These are phyloP conservation scores for Kodamaea nitidulidarum DNA, from an alignment of 805 yeast genomes.

Conservation along the genomic window DNA sequence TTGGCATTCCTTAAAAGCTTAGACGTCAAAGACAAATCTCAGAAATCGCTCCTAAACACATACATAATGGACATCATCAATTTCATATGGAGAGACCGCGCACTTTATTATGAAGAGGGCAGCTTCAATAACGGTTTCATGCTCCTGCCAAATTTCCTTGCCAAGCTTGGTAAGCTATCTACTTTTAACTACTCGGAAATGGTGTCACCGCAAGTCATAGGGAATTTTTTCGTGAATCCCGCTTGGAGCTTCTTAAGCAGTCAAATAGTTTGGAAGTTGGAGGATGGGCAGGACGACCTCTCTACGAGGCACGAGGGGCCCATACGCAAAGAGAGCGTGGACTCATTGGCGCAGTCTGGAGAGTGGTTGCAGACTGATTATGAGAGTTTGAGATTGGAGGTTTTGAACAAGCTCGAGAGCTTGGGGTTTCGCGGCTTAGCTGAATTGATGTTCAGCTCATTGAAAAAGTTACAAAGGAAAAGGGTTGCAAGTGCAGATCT, in stretches of 20 bases:
- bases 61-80: constrained; percentile 56
- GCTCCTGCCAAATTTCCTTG: constrained; percentile 30
- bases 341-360: constrained; percentile 22
- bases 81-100: constrained; percentile 52
- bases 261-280: constrained; percentile 42
- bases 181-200: constrained; percentile 29
- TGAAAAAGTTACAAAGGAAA: constrained; percentile 39
- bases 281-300: constrained; percentile 34
- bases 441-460: constrained; percentile 48
- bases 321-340: constrained; percentile 41
- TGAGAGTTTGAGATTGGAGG: constrained; percentile 43
- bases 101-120: constrained; percentile 34
- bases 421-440: constrained; percentile 48
- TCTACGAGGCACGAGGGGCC: constrained; percentile 50
- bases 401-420: constrained; percentile 40
- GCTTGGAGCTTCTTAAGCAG: constrained; percentile 45
- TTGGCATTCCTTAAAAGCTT: constrained; percentile 39
- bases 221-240: constrained; percentile 49
- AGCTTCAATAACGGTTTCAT: constrained; percentile 38
- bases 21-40: constrained; percentile 11
- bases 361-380: constrained; percentile 40
- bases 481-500: too few species aligned
- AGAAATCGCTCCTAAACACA: constrained; percentile 41
- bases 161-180: constrained; percentile 26
- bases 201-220: constrained; percentile 26